phyloP scores from a whole-genome alignment of 805 yeast genomes.

The Myxozyma udenii region DNA sequence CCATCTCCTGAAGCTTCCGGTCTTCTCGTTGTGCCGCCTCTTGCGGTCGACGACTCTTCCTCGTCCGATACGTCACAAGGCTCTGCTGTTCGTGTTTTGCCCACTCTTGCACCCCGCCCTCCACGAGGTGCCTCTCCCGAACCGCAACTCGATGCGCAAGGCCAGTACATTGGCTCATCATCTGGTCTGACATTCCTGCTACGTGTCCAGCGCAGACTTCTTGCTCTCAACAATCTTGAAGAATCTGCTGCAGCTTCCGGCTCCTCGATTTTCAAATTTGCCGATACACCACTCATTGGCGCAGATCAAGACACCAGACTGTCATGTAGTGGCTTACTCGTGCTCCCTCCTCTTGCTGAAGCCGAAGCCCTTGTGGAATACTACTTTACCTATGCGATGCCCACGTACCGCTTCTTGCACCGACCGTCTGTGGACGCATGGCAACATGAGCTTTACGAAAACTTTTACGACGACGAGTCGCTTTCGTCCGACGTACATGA shows the following conservation, averaged over 20 bases:
- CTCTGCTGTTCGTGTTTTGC: background rate
- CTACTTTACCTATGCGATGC: constrained; percentile 25
- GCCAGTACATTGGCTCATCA: constrained; percentile 19
- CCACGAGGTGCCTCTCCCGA: constrained; percentile 13
- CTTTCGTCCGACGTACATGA: constrained; percentile 14
- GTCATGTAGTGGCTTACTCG: constrained; percentile 8
- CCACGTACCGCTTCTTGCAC: constrained; percentile 24
- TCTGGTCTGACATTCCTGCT: constrained; percentile 18
- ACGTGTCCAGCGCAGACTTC: constrained; percentile 16
- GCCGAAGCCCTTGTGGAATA: constrained; percentile 14
- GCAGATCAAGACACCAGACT: too few relatives aligned
- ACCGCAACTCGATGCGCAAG: constrained; percentile 12
- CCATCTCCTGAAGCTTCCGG: constrained; percentile 21
- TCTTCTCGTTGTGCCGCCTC: too few relatives aligned
- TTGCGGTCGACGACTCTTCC: too few relatives aligned
- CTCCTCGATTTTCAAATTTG: constrained; percentile 23
- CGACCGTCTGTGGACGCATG: constrained; percentile 17
- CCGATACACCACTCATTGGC: constrained; percentile 19
- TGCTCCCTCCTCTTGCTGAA: constrained; percentile 16
- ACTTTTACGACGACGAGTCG: constrained; percentile 8
- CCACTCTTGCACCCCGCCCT: background rate
- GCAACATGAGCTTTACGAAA: constrained; percentile 21
- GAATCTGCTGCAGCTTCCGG: too few relatives aligned
- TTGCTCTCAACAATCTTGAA: constrained; percentile 6
- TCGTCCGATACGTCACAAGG: background rate